Evolutionary conservation across 331 rosid genomes (phyloP), one percentile per base, ranked within the genome.

Genomic region (Cucumis variabilis): DNA sequence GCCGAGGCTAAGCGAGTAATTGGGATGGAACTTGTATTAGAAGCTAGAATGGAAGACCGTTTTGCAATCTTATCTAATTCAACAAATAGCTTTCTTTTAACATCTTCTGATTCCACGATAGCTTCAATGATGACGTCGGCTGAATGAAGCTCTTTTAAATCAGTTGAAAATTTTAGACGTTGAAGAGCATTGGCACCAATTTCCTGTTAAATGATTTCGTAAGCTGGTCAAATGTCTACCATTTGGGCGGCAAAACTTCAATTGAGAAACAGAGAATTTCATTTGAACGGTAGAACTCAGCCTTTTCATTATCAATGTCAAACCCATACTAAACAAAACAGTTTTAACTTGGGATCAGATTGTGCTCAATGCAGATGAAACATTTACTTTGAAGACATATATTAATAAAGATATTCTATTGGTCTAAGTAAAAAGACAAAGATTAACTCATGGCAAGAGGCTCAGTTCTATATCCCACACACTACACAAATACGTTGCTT

Each of bases 1-100:
- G 91, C 92, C 77, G 97, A 89, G 1, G 94, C 99, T 17, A 96
- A 82, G 83, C 99, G 97, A 87, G 99, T 95, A 85, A 96, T 93
- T 11, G 98, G 93, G 46, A 96, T 96, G 75, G 99, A 95, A 89
- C 99, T 96, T 24, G 98, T 96, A 88, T 96, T 96, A 51, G 99
- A 95, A 25, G 98, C 99, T 90, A 96, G 92, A 88, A 96, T 94
- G 67, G 98, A 93, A 5, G 96, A 92, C 65, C 88, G 85, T 87
- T 94, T 92, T 2, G 91, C 93, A 85, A 95, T 92, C 87, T 89
- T 90, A 78, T 95, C 98, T n/a, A 96, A 83, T 84, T 93, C 89
- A 66, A 88, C 20, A 78, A 96, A 96, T 81, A 96, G 82, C 80
- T 51, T 88, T 90, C 92, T 96, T 88, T 96, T 96, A 69, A 90